Evolutionary conservation across 306 rosid genomes (phyloP).

Genomic region (Pyrus bretschneideri): DNA sequence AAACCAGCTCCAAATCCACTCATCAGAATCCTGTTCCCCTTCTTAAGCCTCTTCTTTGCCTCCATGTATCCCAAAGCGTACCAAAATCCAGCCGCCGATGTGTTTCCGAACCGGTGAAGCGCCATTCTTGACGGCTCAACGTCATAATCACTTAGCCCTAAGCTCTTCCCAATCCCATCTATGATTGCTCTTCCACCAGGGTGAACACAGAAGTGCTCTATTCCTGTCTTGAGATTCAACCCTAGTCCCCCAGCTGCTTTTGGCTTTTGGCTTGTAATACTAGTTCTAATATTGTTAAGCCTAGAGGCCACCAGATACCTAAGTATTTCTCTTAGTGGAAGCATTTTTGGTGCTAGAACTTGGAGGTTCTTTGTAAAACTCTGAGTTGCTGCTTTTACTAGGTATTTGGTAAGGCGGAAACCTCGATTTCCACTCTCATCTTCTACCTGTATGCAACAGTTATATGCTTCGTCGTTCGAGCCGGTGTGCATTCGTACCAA

Average conservation of each 20-base stretch:
- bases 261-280: neutral
- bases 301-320: too few relatives aligned
- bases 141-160: conserved; percentile 52
- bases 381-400: conserved; percentile 53
- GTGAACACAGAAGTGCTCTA: conserved; percentile 72
- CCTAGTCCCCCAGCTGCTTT: conserved; percentile 5
- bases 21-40: conserved; percentile 67
- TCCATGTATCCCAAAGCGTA: conserved; percentile 90
- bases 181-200: conserved; percentile 77
- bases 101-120: conserved; percentile 78
- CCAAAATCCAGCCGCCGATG: conserved; percentile 84
- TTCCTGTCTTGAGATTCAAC: conserved; percentile 54
- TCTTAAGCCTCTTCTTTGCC: conserved; percentile 75
- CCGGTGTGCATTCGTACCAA: conserved; percentile 62
- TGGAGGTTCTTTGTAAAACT: conserved; percentile 57
- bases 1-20: conserved; percentile 89
- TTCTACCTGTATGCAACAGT: conserved; percentile 67
- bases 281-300: too few relatives aligned
- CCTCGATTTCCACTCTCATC: conserved; percentile 63
- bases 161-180: conserved; percentile 66
- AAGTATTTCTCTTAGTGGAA: conserved; percentile 52
- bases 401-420: conserved; percentile 56
- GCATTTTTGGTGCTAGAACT: conserved; percentile 37
- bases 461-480: conserved; percentile 68
- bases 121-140: conserved; percentile 82